Evolutionary conservation across 257 asterid species (phyloP), one percentile per base, ranked within the genome.

Genomic region (Mitragyna speciosa): DNA sequence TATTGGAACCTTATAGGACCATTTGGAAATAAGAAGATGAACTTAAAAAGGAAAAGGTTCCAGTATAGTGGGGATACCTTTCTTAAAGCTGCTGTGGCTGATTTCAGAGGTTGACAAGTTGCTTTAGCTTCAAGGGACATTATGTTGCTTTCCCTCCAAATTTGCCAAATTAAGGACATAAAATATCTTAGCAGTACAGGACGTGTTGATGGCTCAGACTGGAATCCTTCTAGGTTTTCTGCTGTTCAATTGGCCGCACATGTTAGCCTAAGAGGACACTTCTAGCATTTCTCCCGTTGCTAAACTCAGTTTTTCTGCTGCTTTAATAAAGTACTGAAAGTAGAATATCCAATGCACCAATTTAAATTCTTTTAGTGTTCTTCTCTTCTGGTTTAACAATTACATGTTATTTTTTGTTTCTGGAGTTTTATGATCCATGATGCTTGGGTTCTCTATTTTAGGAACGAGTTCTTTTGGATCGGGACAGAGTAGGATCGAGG

Each of bases 401-500:
- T 72, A 77, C 67, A 51, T 49, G 54, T 70, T 45, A 69, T 70
- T 48, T 76, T 79, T 72, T 71, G 73, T 75, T 85, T 80, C 31
- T 49, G 59, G 71, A 51, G 31, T 75, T 81, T 49, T 8, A 43
- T 36, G 28, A 7, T 54, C 12, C 66, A 26, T 64, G 30, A 70
- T 81, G 67, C 70, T 24, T 81, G 39, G 61, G 36, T 76, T 85
- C 74, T 72, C 59, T 66, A 81, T 75, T 85, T 58, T 82, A 96
- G 99, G 97, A 91, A 80, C 86, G 88, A 17, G 82, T 94, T 84
- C 97, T 96, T 75, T 85, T 92, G 80, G 95, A 91, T 82, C 94
- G 97, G 84, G 99, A 96, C 88, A 93, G 99, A 91, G 95, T 96
- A 76, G 83, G 89, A 66, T 90, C 97, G 39, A 94, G 90, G 87